Conservation (phyloP, 2,329 filamentous ascomycete genomes). For the Thermothelomyces thermophilus region DNA sequence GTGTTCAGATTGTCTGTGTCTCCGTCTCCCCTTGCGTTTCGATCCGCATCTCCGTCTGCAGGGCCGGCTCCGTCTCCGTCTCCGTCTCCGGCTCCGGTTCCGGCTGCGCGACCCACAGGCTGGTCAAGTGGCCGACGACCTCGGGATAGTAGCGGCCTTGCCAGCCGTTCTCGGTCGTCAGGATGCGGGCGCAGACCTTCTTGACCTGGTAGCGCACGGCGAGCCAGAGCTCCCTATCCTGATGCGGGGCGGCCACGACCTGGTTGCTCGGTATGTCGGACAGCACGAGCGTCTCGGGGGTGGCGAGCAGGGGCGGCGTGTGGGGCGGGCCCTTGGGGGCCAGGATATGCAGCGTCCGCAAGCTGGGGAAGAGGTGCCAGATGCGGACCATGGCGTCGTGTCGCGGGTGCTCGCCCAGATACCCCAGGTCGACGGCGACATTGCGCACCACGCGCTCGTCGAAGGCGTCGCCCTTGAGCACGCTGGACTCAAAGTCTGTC, state of each 20-base stretch:
- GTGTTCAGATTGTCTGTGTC: not conserved
- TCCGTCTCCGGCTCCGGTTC: not conserved
- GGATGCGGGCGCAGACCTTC: conserved; percentile 8
- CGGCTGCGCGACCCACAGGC: not conserved
- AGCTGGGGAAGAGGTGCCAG: conserved; percentile 12
- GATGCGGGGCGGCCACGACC: conserved; percentile 8
- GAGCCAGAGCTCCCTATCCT: conserved; percentile 12
- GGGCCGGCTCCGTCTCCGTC: not conserved
- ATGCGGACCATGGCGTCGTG: conserved; percentile 9
- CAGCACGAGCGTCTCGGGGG: conserved; percentile 9
- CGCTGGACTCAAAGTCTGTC: not conserved
- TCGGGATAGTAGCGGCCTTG: not conserved
- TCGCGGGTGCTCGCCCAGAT: conserved; percentile 11
- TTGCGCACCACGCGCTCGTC: conserved; percentile 1
- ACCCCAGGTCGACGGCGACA: conserved; percentile 16
- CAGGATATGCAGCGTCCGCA: conserved; percentile 14
- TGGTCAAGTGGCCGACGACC: conserved; percentile 11
- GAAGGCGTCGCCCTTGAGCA: not conserved
- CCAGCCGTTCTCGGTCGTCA: conserved; percentile 8
- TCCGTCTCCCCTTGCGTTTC: not conserved
- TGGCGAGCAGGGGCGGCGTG: not conserved
- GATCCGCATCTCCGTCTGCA: not conserved
- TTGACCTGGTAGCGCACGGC: conserved; percentile 15
- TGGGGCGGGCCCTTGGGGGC: conserved; percentile 12
- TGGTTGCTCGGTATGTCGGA: not conserved